Evolutionary conservation across 305 asterid genomes (phyloP).

Genomic region (Fraxinus floribunda): DNA sequence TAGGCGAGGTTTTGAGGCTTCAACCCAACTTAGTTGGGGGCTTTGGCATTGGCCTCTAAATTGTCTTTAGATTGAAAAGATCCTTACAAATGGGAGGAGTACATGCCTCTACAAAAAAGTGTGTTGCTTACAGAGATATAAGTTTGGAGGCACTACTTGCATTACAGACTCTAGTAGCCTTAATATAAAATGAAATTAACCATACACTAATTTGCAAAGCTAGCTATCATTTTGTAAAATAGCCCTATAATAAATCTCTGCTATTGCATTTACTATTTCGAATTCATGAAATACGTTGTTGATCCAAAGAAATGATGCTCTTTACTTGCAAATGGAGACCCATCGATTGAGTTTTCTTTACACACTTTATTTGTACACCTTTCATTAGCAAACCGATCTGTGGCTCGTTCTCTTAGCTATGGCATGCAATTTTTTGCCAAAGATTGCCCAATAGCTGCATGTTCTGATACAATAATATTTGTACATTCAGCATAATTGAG

Average conservation of each 20-base stretch:
- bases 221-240: background rate
- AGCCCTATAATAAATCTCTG: background rate
- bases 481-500: background rate
- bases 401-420: background rate
- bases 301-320: background rate
- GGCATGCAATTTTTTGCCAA: background rate
- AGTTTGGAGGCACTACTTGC: background rate
- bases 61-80: background rate
- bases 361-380: background rate
- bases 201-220: background rate
- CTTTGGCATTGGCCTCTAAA: background rate
- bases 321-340: background rate
- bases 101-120: background rate
- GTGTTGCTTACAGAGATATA: background rate
- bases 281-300: background rate
- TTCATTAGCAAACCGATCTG: background rate
- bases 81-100: background rate
- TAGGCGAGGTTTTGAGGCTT: background rate
- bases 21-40: background rate
- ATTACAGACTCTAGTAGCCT: background rate
- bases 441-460: background rate
- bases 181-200: background rate
- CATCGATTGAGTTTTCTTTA: background rate
- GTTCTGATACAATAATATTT: background rate
- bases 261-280: background rate